These are phyloP conservation scores for Gossypium schwendimanii DNA, from an alignment of 441 rosid genomes.

Conservation along the genomic window DNA sequence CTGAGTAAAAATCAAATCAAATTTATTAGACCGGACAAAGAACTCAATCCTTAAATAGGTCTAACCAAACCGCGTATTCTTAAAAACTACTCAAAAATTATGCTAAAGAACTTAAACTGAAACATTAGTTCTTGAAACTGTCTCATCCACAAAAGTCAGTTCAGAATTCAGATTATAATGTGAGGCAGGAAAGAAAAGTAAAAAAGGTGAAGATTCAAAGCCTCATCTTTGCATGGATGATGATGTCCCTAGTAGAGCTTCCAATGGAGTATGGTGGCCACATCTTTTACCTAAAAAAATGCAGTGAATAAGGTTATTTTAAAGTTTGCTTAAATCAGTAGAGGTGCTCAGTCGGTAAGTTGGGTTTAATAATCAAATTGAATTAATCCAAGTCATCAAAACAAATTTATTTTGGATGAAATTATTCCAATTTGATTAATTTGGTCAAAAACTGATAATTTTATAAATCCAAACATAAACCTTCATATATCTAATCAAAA, in stretches of 20 bases:
- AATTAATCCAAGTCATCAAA: no score
- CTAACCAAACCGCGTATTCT: no score
- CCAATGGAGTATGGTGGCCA: slow-evolving; percentile 73
- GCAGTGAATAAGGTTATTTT: slow-evolving; percentile 34
- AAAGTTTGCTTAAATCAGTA: not conserved
- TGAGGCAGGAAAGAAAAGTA: not conserved
- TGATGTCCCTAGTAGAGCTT: slow-evolving; percentile 49
- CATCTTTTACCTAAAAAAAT: slow-evolving; percentile 60
- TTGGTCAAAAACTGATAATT: no score
- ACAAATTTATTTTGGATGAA: no score
- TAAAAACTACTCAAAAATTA: not conserved
- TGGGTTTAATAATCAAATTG: no score
- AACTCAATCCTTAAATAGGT: no score
- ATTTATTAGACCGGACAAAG: no score
- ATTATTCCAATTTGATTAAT: no score
- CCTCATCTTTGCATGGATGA: slow-evolving; percentile 35
- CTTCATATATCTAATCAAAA: no score
- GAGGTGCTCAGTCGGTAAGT: no score
- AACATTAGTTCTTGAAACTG: slow-evolving; percentile 12
- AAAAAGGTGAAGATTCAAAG: slow-evolving; percentile 13
- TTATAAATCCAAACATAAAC: no score
- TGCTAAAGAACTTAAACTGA: not conserved
- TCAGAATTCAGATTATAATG: not conserved
- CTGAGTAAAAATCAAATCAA: no score
- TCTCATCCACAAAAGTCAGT: slow-evolving; percentile 14